Percentiles rank a stretch among this genome's conserved stretches.
phyloP scores from a whole-genome alignment of 352 stramenopile genomes.

The Phytophthora pseudosyringae region DNA sequence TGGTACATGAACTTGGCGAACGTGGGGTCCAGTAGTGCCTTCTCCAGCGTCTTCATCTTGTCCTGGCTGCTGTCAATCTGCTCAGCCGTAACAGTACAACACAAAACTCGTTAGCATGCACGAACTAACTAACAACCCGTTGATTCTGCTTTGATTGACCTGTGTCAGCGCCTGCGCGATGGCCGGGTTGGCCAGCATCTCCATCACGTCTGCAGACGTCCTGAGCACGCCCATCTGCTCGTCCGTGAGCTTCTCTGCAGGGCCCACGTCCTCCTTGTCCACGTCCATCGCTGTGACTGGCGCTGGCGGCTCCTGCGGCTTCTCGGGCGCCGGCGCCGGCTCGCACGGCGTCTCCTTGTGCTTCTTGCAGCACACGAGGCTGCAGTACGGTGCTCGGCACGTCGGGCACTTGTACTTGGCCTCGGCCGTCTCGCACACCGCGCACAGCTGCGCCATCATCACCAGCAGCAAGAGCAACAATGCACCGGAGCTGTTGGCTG shows the following conservation, averaged over 20 bases:
- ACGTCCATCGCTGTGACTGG: constrained; percentile 28
- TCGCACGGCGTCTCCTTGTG: constrained; percentile 79
- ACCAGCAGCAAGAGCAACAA: constrained; percentile 14
- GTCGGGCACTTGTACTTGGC: constrained; percentile 88
- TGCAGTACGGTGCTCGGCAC: constrained; percentile 80
- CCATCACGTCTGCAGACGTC: constrained; percentile 40
- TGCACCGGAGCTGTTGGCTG: constrained; percentile 5
- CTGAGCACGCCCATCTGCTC: constrained; percentile 59
- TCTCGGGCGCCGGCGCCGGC: constrained; percentile 15
- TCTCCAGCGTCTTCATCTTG: constrained; percentile 80
- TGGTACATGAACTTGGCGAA: constrained; percentile 87
- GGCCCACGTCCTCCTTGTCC: constrained; percentile 43
- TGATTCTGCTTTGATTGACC: constrained; percentile 31
- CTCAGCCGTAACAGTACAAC: constrained; percentile 3
- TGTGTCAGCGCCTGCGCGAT: constrained; percentile 57
- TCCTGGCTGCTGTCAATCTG: constrained; percentile 73
- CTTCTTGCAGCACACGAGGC: constrained; percentile 76
- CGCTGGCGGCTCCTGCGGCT: constrained; percentile 15
- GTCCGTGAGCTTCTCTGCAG: constrained; percentile 48
- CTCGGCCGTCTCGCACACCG: constrained; percentile 53
- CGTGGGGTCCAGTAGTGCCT: constrained; percentile 66
- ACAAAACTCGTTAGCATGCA: constrained; percentile 4
- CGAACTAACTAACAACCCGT: background rate
- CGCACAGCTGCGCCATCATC: constrained; percentile 58
- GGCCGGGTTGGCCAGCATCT: constrained; percentile 55